Percentiles rank a stretch among this genome's conserved stretches.
phyloP scores from a whole-genome alignment of 1,284 basidiomycete species.

The Coniophora puteana region DNA sequence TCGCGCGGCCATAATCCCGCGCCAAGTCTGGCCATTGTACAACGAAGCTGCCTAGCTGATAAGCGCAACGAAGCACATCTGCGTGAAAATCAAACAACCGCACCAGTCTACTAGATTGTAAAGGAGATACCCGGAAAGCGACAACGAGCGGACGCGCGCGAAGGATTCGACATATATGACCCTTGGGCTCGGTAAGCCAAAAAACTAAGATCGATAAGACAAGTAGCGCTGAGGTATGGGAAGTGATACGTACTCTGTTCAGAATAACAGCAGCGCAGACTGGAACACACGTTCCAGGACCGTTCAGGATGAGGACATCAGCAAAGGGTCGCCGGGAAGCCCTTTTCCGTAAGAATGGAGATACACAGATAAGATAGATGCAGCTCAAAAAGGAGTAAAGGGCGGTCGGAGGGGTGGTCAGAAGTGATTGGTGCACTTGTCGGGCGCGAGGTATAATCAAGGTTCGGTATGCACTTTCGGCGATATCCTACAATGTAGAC shows the following conservation, averaged over 20 bases:
- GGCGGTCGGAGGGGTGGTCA: slow-evolving; percentile 67
- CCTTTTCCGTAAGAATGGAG: slow-evolving; percentile 35
- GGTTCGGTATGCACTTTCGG: slow-evolving; percentile 55
- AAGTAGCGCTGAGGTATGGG: neutral
- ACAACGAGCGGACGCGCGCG: slow-evolving; percentile 81
- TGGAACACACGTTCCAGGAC: slow-evolving; percentile 91
- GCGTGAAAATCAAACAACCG: slow-evolving; percentile 17
- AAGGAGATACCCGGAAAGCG: slow-evolving; percentile 83
- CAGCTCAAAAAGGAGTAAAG: slow-evolving; percentile 56
- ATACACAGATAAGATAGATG: slow-evolving; percentile 52
- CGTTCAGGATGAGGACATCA: slow-evolving; percentile 88
- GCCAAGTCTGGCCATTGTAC: slow-evolving; percentile 81
- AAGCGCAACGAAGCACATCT: slow-evolving; percentile 4
- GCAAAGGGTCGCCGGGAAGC: slow-evolving; percentile 41
- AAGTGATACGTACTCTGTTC: slow-evolving; percentile 59
- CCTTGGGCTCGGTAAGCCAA: slow-evolving; percentile 70
- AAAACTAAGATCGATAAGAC: slow-evolving; percentile 28
- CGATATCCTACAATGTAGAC: no score
- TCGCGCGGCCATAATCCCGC: slow-evolving; percentile 36
- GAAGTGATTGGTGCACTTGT: slow-evolving; percentile 73
- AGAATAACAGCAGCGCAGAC: slow-evolving; percentile 74
- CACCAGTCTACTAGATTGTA: slow-evolving; percentile 80
- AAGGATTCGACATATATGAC: slow-evolving; percentile 95
- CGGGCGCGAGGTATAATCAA: slow-evolving; percentile 82
- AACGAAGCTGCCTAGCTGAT: slow-evolving; percentile 59